A percentile compares a stretch with the other conserved stretches of the same genome.
Conservation (phyloP, 495 filamentous ascomycete species). For the Aspergillus nidulans region DNA sequence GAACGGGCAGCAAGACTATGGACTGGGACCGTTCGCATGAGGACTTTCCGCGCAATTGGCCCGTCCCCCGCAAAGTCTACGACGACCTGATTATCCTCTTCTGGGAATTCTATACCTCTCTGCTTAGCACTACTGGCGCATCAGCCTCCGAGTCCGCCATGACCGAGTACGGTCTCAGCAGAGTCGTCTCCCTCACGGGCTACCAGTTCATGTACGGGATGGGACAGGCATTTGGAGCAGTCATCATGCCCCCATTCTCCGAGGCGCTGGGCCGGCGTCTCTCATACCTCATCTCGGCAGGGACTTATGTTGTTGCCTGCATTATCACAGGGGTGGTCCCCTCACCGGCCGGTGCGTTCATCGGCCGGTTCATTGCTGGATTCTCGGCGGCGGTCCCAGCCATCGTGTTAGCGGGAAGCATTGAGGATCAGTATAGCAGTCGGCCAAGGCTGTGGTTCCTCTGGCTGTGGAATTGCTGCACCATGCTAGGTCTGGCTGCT, state of each 20-base stretch:
- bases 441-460: not conserved
- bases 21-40: not conserved
- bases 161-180: not conserved
- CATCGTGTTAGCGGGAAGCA: not conserved
- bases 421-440: not conserved
- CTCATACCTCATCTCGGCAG: not conserved
- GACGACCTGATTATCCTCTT: not conserved
- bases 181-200: not conserved
- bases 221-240: not conserved
- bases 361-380: not conserved
- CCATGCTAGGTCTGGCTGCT: not conserved
- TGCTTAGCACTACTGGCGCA: not conserved
- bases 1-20: not conserved
- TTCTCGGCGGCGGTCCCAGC: not conserved
- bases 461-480: not conserved
- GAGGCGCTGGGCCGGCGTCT: not conserved
- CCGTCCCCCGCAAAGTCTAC: not conserved
- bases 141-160: not conserved
- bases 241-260: not conserved
- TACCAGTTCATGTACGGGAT: not conserved
- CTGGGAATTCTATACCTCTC: not conserved
- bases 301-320: not conserved
- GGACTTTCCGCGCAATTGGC: not conserved
- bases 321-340: not conserved
- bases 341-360: not conserved